Evolutionary conservation across 2,329 filamentous ascomycete genomes (phyloP), one percentile per base, ranked within the genome.

Genomic region (Phaeosphaeriaceae sp.): DNA sequence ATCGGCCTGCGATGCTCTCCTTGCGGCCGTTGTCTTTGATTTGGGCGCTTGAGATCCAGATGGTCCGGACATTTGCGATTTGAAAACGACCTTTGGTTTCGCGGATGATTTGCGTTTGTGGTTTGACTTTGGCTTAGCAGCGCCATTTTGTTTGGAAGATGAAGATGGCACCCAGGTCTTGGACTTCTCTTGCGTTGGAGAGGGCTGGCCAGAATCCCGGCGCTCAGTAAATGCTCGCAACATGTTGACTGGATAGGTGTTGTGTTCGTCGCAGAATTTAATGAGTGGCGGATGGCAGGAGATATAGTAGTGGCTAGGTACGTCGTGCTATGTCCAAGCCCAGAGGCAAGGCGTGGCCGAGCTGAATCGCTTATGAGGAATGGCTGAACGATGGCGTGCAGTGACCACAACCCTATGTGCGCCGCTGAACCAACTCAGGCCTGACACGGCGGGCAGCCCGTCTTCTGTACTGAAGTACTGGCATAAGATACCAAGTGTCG

Each of bases 351-450:
- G 58, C 27, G 53, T 50, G 49, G 36, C 50, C 54, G 52, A 54
- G 61, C 61, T 60, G 61, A 64, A 51, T 56, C 44, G 54, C 54
- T 52, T 53, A 53, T 40, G 36, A 56, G 44, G 22, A 36, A 33
- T 49, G 48, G 53, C 53, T 56, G 48, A 25, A 46, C 41, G 27
- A 54, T 51, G 40, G 46, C 52, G 48, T 58, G 50, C 54, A 58
- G 47, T 45, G 48, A 53, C 49, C 54, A 57, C 51, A 41, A 40
- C 44, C 31, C 47, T 36, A 49, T 60, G 46, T 62, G 59, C 53
- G 54, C 61, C 46, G 56, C 56, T 59, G 61, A 53, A 56, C 48
- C 50, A 55, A 48, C 50, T 44, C 52, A 24, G n/a, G 42, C 42
- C 2, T 45, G 17, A 17, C 5, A 2, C 2, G 7, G 20, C 22